Percentiles rank a stretch among this genome's conserved stretches.
Evolutionary conservation across 345 rosid genomes (phyloP).

Genomic region (Arabidopsis arenosa): DNA sequence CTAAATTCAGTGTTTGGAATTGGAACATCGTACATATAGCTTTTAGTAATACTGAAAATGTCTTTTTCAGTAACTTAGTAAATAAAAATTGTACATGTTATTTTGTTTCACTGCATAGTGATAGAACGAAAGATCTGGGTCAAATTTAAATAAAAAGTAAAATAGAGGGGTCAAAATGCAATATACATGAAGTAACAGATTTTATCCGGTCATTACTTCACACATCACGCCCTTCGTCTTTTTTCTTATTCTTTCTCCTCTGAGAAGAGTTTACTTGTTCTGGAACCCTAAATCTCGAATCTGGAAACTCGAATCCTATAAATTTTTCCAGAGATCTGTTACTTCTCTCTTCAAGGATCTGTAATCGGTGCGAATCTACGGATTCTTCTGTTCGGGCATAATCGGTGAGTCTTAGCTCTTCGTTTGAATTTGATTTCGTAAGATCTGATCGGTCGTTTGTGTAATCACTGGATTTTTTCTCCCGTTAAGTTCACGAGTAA

Average conservation of each 20-base stretch:
- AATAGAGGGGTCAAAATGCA: slow-evolving; percentile 16
- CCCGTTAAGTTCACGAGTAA: slow-evolving; percentile 1
- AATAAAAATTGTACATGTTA: neutral
- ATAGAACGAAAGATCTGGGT: neutral
- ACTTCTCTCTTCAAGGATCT: slow-evolving; percentile 23
- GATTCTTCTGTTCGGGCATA: slow-evolving; percentile 8
- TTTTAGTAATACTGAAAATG: slow-evolving; percentile 4
- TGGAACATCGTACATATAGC: slow-evolving; percentile 4
- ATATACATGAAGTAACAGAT: slow-evolving; percentile 24
- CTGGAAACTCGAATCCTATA: slow-evolving; percentile 5
- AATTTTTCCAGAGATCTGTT: slow-evolving; percentile 31
- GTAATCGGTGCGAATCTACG: neutral
- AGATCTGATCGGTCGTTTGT: slow-evolving; percentile 32
- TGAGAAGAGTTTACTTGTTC: slow-evolving; percentile 21
- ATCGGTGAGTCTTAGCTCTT: slow-evolving; percentile 22
- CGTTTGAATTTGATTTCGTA: slow-evolving; percentile 1
- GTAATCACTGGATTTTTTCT: neutral
- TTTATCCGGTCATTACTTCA: slow-evolving; percentile 26
- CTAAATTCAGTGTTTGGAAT: slow-evolving; percentile 21
- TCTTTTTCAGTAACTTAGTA: neutral
- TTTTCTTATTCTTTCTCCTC: slow-evolving; percentile 32
- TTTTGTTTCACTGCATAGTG: no score
- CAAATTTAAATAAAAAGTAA: neutral
- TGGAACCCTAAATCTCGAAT: slow-evolving; percentile 37
- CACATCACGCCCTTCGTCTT: slow-evolving; percentile 11